Percentiles rank a stretch among this genome's conserved stretches.
These are phyloP conservation scores for Lyophyllum decastes DNA, from an alignment of 768 basidiomycete species.

Conservation along the genomic window DNA sequence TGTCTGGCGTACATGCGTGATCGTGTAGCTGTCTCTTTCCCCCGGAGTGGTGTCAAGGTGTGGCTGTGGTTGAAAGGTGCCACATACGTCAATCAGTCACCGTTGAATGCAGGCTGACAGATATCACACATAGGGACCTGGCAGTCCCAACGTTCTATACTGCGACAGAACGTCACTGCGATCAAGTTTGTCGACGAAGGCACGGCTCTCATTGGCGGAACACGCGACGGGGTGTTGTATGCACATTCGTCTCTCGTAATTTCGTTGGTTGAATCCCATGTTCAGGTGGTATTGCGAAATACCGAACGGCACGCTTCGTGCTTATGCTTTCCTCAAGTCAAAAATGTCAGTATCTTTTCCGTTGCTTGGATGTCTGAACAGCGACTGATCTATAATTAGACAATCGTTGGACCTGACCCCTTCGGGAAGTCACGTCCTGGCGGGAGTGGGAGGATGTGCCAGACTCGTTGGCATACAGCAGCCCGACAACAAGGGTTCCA, in stretches of 20 bases:
- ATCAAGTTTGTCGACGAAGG: conserved; percentile 67
- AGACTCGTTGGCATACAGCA: conserved; percentile 52
- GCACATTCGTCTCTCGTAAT: conserved; percentile 19
- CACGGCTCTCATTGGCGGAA: conserved; percentile 64
- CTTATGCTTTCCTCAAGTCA: conserved; percentile 57
- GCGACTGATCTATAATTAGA: conserved; percentile 29
- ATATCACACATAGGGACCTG: conserved; percentile 48
- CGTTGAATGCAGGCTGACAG: conserved; percentile 6
- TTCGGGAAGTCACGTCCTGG: conserved; percentile 49
- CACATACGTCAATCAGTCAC: background rate
- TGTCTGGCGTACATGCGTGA: conserved; percentile 59
- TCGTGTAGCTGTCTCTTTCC: conserved; percentile 63
- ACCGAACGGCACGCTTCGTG: conserved; percentile 65
- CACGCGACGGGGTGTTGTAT: conserved; percentile 69
- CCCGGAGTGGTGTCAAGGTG: conserved; percentile 60
- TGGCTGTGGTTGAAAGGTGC: conserved; percentile 64
- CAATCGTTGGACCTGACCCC: conserved; percentile 55
- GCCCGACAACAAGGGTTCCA: conserved; percentile 49
- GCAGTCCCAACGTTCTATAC: conserved; percentile 64
- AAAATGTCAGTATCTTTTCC: conserved; percentile 49
- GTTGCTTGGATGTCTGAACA: background rate
- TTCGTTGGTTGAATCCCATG: conserved; percentile 1
- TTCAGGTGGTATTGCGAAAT: conserved; percentile 69
- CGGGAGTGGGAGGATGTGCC: conserved; percentile 51
- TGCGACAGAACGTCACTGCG: conserved; percentile 63